A percentile compares a stretch with the other conserved stretches of the same genome.
Evolutionary conservation across 2,329 filamentous ascomycete species (phyloP).

Genomic region (Alternaria sp.): DNA sequence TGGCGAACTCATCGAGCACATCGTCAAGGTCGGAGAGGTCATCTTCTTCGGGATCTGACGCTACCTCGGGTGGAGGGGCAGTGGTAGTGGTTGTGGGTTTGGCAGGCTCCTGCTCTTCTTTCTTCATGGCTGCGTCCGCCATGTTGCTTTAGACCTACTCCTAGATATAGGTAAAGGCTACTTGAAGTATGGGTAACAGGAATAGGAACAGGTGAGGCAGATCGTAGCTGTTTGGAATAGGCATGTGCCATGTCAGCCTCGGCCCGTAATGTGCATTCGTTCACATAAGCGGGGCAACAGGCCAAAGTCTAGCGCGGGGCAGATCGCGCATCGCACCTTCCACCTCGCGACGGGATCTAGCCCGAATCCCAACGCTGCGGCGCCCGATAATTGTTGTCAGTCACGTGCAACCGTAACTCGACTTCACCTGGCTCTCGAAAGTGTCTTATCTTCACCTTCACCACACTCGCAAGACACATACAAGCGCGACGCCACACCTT

Average conservation of each 20-base stretch:
- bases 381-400: slow-evolving; percentile 23
- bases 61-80: slow-evolving; percentile 50
- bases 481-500: slow-evolving; percentile 10
- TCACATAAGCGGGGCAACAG: slow-evolving; percentile 28
- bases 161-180: not conserved
- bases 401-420: slow-evolving; percentile 32
- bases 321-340: slow-evolving; percentile 20
- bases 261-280: slow-evolving; percentile 20
- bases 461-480: slow-evolving; percentile 4
- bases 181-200: not conserved
- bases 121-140: slow-evolving; percentile 34
- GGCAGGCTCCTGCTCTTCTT: slow-evolving; percentile 27
- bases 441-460: slow-evolving; percentile 27
- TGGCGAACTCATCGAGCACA: slow-evolving; percentile 89
- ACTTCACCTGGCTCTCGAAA: slow-evolving; percentile 23
- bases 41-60: slow-evolving; percentile 91
- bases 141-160: slow-evolving; percentile 12
- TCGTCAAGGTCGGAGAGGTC: slow-evolving; percentile 94
- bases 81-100: slow-evolving; percentile 19
- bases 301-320: slow-evolving; percentile 29
- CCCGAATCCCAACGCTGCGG: slow-evolving; percentile 16
- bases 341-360: slow-evolving; percentile 19
- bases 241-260: slow-evolving; percentile 33
- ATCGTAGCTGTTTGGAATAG: slow-evolving; percentile 1
- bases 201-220: slow-evolving; percentile 6